Conservation (phyloP, 176 grass and related monocot genomes). For the Aegilops speltoides region DNA sequence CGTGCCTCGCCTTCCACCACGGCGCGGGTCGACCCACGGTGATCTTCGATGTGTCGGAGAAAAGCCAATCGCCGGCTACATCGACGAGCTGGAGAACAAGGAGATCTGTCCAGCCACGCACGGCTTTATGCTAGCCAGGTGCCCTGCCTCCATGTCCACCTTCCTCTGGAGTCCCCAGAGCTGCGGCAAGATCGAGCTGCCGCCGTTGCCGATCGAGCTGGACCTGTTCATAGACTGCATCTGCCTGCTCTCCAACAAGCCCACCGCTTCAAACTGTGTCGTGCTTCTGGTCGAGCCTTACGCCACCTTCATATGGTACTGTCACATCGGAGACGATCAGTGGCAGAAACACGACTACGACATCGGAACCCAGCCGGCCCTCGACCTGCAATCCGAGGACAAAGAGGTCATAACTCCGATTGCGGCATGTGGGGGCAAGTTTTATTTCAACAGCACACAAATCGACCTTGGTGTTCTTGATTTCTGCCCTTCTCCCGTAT, state of each 20-base stretch:
- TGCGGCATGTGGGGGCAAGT: no score
- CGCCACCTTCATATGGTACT: slow-evolving; percentile 14
- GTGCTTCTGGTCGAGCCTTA: slow-evolving; percentile 20
- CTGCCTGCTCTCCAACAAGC: background rate
- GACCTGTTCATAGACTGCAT: background rate
- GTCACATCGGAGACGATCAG: background rate
- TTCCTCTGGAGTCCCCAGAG: background rate
- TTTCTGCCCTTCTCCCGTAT: no score
- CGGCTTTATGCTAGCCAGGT: background rate
- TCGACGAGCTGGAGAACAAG: background rate
- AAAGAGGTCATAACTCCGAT: background rate
- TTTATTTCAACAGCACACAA: no score
- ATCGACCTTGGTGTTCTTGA: no score
- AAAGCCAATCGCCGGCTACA: background rate
- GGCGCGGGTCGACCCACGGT: background rate
- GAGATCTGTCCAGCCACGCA: background rate
- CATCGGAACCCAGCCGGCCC: background rate
- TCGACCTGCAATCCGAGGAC: background rate
- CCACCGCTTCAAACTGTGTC: background rate
- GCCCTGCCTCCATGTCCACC: background rate
- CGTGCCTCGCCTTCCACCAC: background rate
- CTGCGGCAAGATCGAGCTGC: background rate
- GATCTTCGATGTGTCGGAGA: background rate
- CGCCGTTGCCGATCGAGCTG: background rate
- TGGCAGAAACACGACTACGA: background rate